Evolutionary conservation across 1,284 basidiomycete genomes (phyloP).

Genomic region (Macrocystidia cucumis): DNA sequence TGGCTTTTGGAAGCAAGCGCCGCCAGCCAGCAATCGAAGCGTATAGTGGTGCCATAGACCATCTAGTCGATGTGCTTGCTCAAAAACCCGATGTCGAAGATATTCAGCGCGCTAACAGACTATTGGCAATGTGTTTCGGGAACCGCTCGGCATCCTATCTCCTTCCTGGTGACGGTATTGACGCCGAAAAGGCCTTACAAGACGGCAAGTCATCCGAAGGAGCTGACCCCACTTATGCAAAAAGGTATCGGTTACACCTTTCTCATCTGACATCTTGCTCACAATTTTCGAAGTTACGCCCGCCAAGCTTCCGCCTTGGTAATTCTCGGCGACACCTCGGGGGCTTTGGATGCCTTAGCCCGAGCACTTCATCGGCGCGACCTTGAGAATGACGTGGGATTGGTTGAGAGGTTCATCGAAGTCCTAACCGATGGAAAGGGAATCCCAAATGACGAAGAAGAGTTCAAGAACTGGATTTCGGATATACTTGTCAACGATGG

Average conservation of each 20-base stretch:
- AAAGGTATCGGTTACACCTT: conserved; percentile 3
- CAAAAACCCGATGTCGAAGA: conserved; percentile 21
- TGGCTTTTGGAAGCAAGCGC: conserved; percentile 21
- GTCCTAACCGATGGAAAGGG: conserved; percentile 20
- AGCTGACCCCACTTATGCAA: conserved; percentile 10
- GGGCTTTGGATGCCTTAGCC: conserved; percentile 16
- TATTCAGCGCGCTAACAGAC: conserved; percentile 17
- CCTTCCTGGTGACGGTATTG: conserved; percentile 12
- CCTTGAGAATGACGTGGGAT: conserved; percentile 16
- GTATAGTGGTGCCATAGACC: conserved; percentile 23
- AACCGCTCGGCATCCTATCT: conserved; percentile 23
- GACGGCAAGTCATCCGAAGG: conserved; percentile 10
- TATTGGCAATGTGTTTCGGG: conserved; percentile 22
- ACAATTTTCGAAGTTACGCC: conserved; percentile 13
- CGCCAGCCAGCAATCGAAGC: conserved; percentile 19
- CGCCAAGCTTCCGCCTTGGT: conserved; percentile 17
- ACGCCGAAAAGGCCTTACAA: conserved; percentile 9
- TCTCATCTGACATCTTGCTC: background rate
- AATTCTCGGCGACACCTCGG: conserved; percentile 12
- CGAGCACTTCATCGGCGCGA: conserved; percentile 15
- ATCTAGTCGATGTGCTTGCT: conserved; percentile 18
- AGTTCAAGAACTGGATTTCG: conserved; percentile 15
- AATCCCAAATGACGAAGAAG: conserved; percentile 15
- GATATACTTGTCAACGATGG: conserved; percentile 13
- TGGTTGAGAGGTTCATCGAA: conserved; percentile 19